A percentile compares a stretch with the other conserved stretches of the same genome.
Evolutionary conservation across 176 grass and related monocot genomes (phyloP).

Genomic region (Triticum aestivum): IWGSC_CS_RefSeq_v2.1 NC_057805.1:394102545-394103044

Average conservation of each 20-base stretch:
- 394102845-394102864: conserved; percentile 95
- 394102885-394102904: conserved; percentile 88
- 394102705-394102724: conserved; percentile 62
- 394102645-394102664: conserved; percentile 94
- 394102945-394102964: conserved; percentile 96
- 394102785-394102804: not conserved
- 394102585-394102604: conserved; percentile 96
- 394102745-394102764: not conserved
- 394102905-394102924: conserved; percentile 95
- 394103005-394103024: not conserved
- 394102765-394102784: conserved; percentile 2
- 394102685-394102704: conserved; percentile 95
- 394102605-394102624: conserved; percentile 90
- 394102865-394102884: conserved; percentile 96
- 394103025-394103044: not conserved
- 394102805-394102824: conserved; percentile 11
- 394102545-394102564: conserved; percentile 83
- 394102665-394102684: conserved; percentile 87
- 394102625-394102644: conserved; percentile 85
- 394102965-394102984: conserved; percentile 10
- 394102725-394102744: not conserved
- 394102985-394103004: not conserved
- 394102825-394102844: conserved; percentile 98
- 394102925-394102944: conserved; percentile 97
- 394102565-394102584: conserved; percentile 97